Evolutionary conservation across 2,329 filamentous ascomycete species (phyloP), one percentile per base, ranked within the genome.

Genomic region (Sporothrix mexicana): DNA sequence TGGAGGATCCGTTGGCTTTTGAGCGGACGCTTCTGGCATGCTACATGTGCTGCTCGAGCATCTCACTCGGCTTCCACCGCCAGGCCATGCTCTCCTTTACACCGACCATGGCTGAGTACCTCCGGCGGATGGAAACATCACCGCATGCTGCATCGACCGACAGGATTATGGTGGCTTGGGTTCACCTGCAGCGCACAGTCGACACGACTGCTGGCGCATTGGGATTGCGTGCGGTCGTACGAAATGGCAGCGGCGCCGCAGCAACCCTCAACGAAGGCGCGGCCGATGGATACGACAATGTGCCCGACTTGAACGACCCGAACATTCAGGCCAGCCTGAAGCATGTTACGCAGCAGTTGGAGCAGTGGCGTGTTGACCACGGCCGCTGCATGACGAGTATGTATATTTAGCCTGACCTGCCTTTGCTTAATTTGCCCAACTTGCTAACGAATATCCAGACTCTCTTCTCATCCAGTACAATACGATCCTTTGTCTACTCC

Each of bases 401-500:
- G 12, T 72, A n/a, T 23, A 30, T 49, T 69, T 15, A 36, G 45
- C 20, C 2, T 53, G n/a, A 17, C 17, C n/a, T 25, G 12, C 45
- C 41, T 25, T 57, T 67, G 12, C 15, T 43, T 59, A 2, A n/a
- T 3, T 30, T n/a, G 7, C 6, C 2, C 20, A 2, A 49, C 13
- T 13, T 47, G 30, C 41, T 53, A 53, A 66, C 23, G 2, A 9
- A 36, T 47, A 2, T 41, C 6, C 23, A 75, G 74, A 75, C 53
- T 51, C 70, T 53, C 72, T 75, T 1, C 61, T 75, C 20, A 73
- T 74, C 12, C 72, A 74, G 36, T 73, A 75, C 68, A n/a, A 74
- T 41, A 72, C 72, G 5, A 20, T 73, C 7, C 13, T 73, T 25
- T 71, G 74, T 41, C 30, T 70, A 4, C 70, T 75, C 7, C 73